Conservation (phyloP, 345 rosid species). For the Anastatica hierochuntica region DNA sequence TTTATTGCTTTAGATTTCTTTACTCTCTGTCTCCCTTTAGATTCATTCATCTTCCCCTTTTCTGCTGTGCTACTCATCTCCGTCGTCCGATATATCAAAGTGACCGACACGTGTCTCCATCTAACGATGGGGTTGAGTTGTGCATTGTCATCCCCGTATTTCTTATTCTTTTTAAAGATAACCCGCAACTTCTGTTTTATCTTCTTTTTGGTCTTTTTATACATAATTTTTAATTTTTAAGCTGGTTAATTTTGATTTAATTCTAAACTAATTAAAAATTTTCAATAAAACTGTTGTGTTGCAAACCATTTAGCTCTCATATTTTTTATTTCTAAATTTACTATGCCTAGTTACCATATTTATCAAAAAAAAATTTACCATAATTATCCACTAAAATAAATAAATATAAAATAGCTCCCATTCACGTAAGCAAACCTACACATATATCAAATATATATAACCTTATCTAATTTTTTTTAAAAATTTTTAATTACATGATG, state of each 20-base stretch:
- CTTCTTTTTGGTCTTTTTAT: neutral
- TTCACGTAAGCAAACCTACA: slow-evolving; percentile 16
- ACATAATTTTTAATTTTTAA: too few relatives aligned
- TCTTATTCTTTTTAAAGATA: neutral
- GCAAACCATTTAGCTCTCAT: too few relatives aligned
- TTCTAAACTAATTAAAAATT: too few relatives aligned
- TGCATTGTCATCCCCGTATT: neutral
- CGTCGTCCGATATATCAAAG: slow-evolving; percentile 5
- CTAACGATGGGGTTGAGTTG: neutral
- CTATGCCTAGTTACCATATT: too few relatives aligned
- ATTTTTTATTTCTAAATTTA: too few relatives aligned
- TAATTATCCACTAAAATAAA: too few relatives aligned
- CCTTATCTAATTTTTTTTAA: neutral
- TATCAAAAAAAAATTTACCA: too few relatives aligned
- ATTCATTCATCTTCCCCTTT: neutral
- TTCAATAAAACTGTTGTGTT: too few relatives aligned
- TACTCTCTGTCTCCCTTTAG: neutral
- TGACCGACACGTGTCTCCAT: slow-evolving; percentile 5
- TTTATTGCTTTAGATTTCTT: neutral
- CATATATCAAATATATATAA: too few relatives aligned
- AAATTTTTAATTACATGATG: neutral
- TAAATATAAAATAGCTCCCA: neutral
- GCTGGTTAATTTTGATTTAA: too few relatives aligned
- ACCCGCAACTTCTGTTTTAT: neutral
- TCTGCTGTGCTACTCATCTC: slow-evolving; percentile 5